Evolutionary conservation across 2,329 filamentous ascomycete genomes (phyloP), one percentile per base, ranked within the genome.

Genomic region (Rugonectria rugulosa): DNA sequence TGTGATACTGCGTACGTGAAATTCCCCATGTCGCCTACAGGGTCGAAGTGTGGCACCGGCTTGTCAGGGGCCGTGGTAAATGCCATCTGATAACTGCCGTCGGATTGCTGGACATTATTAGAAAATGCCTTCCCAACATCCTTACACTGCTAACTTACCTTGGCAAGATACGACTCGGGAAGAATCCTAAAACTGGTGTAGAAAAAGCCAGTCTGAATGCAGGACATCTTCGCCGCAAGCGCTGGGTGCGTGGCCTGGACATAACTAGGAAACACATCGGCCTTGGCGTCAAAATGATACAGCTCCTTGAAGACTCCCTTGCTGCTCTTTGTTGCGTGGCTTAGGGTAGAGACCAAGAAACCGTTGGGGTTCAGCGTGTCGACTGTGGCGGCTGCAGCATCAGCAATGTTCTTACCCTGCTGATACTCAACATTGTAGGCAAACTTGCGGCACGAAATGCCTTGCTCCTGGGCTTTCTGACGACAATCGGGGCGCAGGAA

Each of bases 281-380:
- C 81, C 68, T 85, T 84, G 7, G 75, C 65, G 64, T 84, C 81
- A 49, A 77, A 81, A 62, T 82, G 80, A 59, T 83, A 84, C 49
- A 83, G 57, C 59, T 83, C 76, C n/a, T 65, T 72, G 49, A 76
- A 75, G 32, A 65, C 70, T 0, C 81, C 81, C 1, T 68, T 65
- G 54, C 79, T 84, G 59, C 76, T 79, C 44, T 75, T 77, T 8
- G 57, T 63, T 0, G 78, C 80, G 59, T 82, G 72, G 60, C 79
- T 81, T 57, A 85, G 62, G 1, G 80, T 82, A 26, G 81, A 84
- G 2, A 73, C 80, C 5, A 83, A 66, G 53, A 83, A 80, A 0
- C 80, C 78, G 56, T 80, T 81, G 1, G 62, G 66, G 23, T 79
- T 78, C 2, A 84, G 70, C 0, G 73, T 72, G 23, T 64, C 72